Percentiles rank a stretch among this genome's conserved stretches.
These are phyloP conservation scores for Nitzschia sp. DNA, from an alignment of 108 stramenopile species.

Conservation along the genomic window DNA sequence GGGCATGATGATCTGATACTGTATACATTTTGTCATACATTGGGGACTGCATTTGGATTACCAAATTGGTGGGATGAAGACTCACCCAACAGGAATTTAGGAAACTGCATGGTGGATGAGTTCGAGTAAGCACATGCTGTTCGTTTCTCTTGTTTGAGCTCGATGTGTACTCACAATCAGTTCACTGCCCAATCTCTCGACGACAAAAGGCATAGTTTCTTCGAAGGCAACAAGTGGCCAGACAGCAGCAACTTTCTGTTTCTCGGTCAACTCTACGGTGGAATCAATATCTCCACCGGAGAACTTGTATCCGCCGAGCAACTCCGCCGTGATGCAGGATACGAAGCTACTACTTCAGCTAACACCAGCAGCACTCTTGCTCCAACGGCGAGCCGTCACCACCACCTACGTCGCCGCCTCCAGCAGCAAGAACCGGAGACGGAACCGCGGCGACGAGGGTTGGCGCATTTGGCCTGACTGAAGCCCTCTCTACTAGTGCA, in stretches of 20 bases:
- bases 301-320: neutral
- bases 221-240: conserved; percentile 62
- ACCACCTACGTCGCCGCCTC: neutral
- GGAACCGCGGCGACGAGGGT: neutral
- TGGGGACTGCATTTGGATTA: conserved; percentile 73
- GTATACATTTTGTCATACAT: conserved; percentile 75
- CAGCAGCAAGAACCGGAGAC: neutral
- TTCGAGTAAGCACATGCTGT: conserved; percentile 17
- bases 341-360: neutral
- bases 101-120: conserved; percentile 83
- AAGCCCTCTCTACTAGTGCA: neutral
- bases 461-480: neutral
- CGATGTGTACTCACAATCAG: neutral
- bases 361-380: neutral
- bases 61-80: conserved; percentile 76
- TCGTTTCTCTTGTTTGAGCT: neutral
- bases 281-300: conserved; percentile 30
- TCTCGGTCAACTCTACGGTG: conserved; percentile 73
- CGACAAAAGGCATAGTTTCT: conserved; percentile 21
- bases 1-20: conserved; percentile 52
- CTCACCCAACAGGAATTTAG: conserved; percentile 72
- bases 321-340: neutral
- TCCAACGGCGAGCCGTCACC: neutral
- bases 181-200: neutral
- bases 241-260: conserved; percentile 62